These are phyloP conservation scores for Suillus americanus DNA, from an alignment of 768 basidiomycete genomes.

Conservation along the genomic window DNA sequence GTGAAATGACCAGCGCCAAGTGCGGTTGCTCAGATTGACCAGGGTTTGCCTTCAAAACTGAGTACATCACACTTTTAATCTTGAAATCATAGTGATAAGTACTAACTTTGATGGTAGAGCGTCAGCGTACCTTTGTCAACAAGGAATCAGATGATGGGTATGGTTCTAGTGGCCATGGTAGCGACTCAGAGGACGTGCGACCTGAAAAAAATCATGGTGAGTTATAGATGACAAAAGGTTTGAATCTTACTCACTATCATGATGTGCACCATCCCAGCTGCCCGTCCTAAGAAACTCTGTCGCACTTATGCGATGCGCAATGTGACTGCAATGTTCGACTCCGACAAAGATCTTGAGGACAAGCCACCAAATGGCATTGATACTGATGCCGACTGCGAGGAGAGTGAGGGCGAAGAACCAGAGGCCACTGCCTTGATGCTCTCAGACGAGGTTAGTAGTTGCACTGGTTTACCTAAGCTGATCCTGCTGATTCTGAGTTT, in stretches of 20 bases:
- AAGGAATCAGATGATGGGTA: neutral
- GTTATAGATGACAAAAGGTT: neutral
- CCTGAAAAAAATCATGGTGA: too few relatives aligned
- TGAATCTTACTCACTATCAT: neutral
- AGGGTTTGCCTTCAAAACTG: neutral
- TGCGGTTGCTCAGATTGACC: too few relatives aligned
- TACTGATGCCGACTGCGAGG: neutral
- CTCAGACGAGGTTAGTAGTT: neutral
- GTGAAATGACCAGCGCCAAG: too few relatives aligned
- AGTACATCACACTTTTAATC: neutral
- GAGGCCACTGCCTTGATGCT: neutral
- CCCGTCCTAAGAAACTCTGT: neutral
- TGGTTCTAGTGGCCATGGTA: neutral
- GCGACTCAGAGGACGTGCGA: neutral
- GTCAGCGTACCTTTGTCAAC: neutral
- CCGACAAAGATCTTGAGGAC: neutral
- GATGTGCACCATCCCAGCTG: too few relatives aligned
- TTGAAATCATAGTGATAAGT: neutral
- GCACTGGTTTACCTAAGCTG: neutral
- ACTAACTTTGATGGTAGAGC: neutral
- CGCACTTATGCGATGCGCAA: neutral
- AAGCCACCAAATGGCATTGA: neutral
- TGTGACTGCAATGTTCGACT: neutral
- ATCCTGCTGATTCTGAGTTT: too few relatives aligned
- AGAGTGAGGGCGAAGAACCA: neutral